Evolutionary conservation across 495 filamentous ascomycete species (phyloP).

Genomic region (Talaromyces liani): DNA sequence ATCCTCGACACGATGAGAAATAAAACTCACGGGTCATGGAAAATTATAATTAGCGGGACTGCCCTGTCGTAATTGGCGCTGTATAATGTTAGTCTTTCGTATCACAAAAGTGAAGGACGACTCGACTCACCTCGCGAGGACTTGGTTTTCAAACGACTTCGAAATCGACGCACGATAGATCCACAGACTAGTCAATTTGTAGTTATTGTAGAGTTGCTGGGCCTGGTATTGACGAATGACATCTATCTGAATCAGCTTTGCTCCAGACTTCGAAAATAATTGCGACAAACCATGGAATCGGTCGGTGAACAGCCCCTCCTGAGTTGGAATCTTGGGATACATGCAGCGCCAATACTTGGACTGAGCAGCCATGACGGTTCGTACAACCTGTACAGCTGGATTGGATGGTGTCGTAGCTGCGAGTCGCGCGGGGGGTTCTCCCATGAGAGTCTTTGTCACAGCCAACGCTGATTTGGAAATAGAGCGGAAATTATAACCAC

Average conservation of each 20-base stretch:
- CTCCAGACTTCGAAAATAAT: neutral
- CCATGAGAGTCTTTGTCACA: slow-evolving; percentile 88
- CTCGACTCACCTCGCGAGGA: slow-evolving; percentile 66
- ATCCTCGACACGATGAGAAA: neutral
- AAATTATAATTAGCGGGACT: slow-evolving; percentile 61
- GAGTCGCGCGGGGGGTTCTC: slow-evolving; percentile 79
- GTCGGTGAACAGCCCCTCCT: slow-evolving; percentile 29
- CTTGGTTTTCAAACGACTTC: slow-evolving; percentile 78
- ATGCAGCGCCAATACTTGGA: slow-evolving; percentile 54
- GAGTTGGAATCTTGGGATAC: slow-evolving; percentile 36
- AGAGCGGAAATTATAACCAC: slow-evolving; percentile 88
- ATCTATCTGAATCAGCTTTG: slow-evolving; percentile 35
- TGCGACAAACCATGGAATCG: slow-evolving; percentile 43
- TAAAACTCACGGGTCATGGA: slow-evolving; percentile 69
- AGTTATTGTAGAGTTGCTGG: slow-evolving; percentile 57
- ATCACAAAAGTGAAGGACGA: slow-evolving; percentile 16
- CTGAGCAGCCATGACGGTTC: slow-evolving; percentile 48
- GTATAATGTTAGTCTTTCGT: slow-evolving; percentile 6
- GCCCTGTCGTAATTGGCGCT: slow-evolving; percentile 47
- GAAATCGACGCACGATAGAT: slow-evolving; percentile 65
- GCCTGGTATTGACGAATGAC: slow-evolving; percentile 68
- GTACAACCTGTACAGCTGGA: slow-evolving; percentile 39
- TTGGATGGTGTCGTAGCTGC: slow-evolving; percentile 37
- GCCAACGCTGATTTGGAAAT: slow-evolving; percentile 88
- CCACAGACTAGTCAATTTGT: slow-evolving; percentile 66